A percentile compares a stretch with the other conserved stretches of the same genome.
Conservation (phyloP, 345 rosid genomes). For the Gossypioides kirkii region DNA sequence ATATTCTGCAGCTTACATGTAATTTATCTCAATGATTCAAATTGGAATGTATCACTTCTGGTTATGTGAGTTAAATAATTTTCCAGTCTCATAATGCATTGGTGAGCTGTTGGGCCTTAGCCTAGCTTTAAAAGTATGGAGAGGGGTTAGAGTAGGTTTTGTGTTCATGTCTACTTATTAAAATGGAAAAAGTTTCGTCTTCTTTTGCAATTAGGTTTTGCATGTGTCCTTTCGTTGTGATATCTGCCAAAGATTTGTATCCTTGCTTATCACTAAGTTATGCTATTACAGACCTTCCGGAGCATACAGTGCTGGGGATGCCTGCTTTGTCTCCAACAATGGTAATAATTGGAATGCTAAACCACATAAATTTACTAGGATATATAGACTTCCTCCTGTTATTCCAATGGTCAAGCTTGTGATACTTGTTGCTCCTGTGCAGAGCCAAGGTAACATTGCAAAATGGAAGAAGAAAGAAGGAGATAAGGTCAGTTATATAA, state of each 20-base stretch:
- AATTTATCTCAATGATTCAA: not conserved
- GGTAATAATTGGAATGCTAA: conserved; percentile 42
- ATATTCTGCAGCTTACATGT: not conserved
- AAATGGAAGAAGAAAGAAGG: conserved; percentile 98
- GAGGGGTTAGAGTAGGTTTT: not conserved
- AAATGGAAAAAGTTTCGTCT: not conserved
- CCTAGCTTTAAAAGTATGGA: conserved; percentile 2
- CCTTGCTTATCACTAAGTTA: conserved; percentile 11
- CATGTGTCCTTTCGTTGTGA: not conserved
- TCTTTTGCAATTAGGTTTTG: not conserved
- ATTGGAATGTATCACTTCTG: not conserved
- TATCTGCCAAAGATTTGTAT: not conserved
- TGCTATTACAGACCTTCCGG: conserved; percentile 48
- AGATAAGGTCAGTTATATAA: conserved; percentile 58
- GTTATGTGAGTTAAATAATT: not conserved
- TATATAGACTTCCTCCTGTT: conserved; percentile 15
- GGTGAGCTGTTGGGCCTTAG: conserved; percentile 3
- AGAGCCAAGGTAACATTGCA: conserved; percentile 91
- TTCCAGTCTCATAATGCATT: not conserved
- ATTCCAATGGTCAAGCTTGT: conserved; percentile 22
- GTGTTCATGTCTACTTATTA: not conserved
- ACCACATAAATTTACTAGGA: not conserved
- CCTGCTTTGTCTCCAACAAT: conserved; percentile 99
- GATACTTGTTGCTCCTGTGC: conserved; percentile 33
- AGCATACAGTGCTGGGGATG: conserved; percentile 72